phyloP scores from a whole-genome alignment of 345 rosid genomes.

The Gossypium bickii region DNA sequence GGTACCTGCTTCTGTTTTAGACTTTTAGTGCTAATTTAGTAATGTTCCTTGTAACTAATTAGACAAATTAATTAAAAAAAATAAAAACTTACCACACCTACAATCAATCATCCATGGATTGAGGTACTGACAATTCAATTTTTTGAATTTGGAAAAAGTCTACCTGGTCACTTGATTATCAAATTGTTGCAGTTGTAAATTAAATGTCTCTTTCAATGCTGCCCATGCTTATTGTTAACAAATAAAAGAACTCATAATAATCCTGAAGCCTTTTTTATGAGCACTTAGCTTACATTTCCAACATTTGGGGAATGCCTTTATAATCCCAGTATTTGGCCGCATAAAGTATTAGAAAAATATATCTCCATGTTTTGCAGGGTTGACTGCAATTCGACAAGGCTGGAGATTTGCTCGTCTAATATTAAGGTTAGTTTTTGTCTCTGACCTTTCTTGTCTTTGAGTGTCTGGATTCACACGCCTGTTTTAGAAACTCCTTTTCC shows the following conservation, averaged over 20 bases:
- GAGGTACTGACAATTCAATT: neutral
- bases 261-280: neutral
- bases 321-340: neutral
- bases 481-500: neutral
- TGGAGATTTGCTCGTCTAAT: constrained; percentile 29
- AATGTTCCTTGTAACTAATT: neutral
- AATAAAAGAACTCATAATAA: neutral
- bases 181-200: neutral
- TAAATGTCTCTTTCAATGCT: neutral
- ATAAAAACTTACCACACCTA: neutral
- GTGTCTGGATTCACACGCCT: neutral
- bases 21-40: neutral
- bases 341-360: neutral
- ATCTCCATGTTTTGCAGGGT: constrained; percentile 33
- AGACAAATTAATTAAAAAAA: neutral
- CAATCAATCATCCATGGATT: neutral
- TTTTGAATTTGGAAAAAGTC: neutral
- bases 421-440: constrained; percentile 35
- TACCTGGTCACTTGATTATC: neutral
- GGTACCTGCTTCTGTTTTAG: neutral
- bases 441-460: neutral
- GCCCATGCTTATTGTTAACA: neutral
- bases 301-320: neutral
- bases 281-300: constrained; percentile 3
- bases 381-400: constrained; percentile 21